These are phyloP conservation scores for Rhodotorula sp. DNA, from an alignment of 1,284 basidiomycete species.

Conservation along the genomic window DNA sequence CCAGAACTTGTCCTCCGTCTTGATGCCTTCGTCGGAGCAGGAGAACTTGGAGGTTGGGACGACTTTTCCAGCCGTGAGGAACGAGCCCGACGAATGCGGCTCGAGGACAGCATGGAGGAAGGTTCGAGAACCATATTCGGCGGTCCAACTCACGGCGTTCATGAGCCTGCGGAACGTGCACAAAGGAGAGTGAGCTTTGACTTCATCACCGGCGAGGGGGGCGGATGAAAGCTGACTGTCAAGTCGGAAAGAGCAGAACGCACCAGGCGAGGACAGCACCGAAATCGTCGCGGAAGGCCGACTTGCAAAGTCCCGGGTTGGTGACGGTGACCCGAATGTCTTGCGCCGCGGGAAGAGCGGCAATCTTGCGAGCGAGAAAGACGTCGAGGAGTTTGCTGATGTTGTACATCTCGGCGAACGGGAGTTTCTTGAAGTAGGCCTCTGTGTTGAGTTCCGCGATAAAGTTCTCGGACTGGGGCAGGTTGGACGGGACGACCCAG, in stretches of 20 bases:
- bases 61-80: not conserved
- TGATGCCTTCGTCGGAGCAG: conserved; percentile 10
- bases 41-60: not conserved
- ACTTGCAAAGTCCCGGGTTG: conserved; percentile 41
- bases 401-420: conserved; percentile 27
- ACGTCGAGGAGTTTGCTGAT: conserved; percentile 35
- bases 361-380: conserved; percentile 32
- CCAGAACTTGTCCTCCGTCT: conserved; percentile 19
- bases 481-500: conserved; percentile 11
- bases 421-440: conserved; percentile 8
- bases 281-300: conserved; percentile 20
- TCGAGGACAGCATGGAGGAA: conserved; percentile 14
- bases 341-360: conserved; percentile 7
- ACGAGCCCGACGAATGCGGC: not conserved
- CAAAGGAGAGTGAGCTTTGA: not conserved
- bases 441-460: not conserved
- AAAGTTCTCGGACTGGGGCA: not conserved
- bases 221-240: not conserved
- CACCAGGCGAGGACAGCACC: not conserved
- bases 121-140: conserved; percentile 16
- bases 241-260: not conserved
- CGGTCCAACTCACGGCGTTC: not conserved
- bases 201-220: too few relatives aligned
- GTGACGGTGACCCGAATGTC: conserved; percentile 36
- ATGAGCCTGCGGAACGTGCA: not conserved